Percentiles rank a stretch among this genome's conserved stretches.
These are phyloP conservation scores for Poa annua DNA, from an alignment of 176 grass and related monocot genomes.

Conservation along the genomic window DNA sequence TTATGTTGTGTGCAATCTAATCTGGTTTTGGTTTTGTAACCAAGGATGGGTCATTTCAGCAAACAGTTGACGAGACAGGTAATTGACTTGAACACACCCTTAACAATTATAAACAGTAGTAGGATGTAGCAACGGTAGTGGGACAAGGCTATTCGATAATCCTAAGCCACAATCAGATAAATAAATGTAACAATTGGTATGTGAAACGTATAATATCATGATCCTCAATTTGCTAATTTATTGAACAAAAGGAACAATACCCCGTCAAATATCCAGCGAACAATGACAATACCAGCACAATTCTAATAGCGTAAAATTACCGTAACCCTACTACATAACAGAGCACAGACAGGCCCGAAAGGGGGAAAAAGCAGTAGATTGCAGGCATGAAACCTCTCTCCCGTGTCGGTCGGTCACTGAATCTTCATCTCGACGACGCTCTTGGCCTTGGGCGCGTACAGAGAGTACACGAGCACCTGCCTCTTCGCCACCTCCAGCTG, in stretches of 20 bases:
- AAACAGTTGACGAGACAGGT: neutral
- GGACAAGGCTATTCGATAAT: neutral
- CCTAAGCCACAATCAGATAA: neutral
- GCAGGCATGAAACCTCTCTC: constrained; percentile 23
- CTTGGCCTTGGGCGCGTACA: constrained; percentile 83
- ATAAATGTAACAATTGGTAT: neutral
- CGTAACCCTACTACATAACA: constrained; percentile 15
- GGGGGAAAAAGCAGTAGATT: neutral
- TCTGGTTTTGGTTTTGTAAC: constrained; percentile 1
- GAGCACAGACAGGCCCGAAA: constrained; percentile 1
- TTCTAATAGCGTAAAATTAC: neutral
- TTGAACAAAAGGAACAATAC: constrained; percentile 34
- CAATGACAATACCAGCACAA: neutral
- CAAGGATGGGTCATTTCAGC: neutral
- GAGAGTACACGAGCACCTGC: constrained; percentile 72
- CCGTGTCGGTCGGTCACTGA: constrained; percentile 36
- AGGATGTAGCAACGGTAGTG: neutral
- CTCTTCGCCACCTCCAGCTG: constrained; percentile 80
- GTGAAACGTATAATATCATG: neutral
- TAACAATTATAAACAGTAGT: neutral
- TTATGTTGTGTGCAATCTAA: neutral
- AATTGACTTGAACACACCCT: neutral
- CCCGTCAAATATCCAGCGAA: constrained; percentile 26
- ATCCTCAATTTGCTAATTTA: constrained; percentile 24
- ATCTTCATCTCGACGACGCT: constrained; percentile 77